phyloP scores from a whole-genome alignment of 495 filamentous ascomycete species.

The Hypomontagnella submonticulosa region DNA sequence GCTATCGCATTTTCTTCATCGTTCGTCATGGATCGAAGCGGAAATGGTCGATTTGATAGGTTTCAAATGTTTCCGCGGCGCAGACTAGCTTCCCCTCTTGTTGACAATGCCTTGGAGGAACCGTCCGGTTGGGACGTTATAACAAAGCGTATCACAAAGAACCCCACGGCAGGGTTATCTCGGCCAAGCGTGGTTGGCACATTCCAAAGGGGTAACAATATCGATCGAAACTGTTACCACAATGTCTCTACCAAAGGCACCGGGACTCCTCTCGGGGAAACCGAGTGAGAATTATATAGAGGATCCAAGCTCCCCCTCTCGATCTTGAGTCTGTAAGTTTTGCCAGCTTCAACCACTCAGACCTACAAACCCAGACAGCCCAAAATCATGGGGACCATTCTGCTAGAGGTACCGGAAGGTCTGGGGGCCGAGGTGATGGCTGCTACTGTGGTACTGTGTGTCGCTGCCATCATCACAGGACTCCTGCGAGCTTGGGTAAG shows the following conservation, averaged over 20 bases:
- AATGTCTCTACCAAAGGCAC: too few relatives aligned
- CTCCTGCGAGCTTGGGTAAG: slow-evolving; percentile 21
- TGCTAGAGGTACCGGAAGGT: not conserved
- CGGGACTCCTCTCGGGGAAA: too few relatives aligned
- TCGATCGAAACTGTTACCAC: not conserved
- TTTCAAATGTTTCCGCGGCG: slow-evolving; percentile 3
- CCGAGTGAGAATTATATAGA: slow-evolving; percentile 11
- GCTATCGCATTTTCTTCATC: slow-evolving; percentile 4
- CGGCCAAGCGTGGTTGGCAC: not conserved
- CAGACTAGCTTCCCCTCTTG: not conserved
- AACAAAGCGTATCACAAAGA: not conserved
- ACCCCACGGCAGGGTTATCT: slow-evolving; percentile 10
- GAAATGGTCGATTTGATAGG: not conserved
- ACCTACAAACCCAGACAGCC: not conserved
- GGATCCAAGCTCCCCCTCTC: not conserved
- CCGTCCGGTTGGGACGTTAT: not conserved
- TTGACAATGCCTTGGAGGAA: slow-evolving; percentile 6
- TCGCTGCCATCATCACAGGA: slow-evolving; percentile 8
- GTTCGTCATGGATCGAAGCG: not conserved
- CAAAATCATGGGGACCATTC: not conserved
- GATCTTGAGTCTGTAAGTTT: not conserved
- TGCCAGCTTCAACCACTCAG: not conserved
- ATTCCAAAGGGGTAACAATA: not conserved
- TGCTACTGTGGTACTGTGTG: not conserved
- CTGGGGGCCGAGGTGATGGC: slow-evolving; percentile 11